Percentiles rank a stretch among this genome's conserved stretches.
These are phyloP conservation scores for Chytriomyces confervae DNA, from an alignment of 192 early-diverging fungal genomes.

Conservation along the genomic window DNA sequence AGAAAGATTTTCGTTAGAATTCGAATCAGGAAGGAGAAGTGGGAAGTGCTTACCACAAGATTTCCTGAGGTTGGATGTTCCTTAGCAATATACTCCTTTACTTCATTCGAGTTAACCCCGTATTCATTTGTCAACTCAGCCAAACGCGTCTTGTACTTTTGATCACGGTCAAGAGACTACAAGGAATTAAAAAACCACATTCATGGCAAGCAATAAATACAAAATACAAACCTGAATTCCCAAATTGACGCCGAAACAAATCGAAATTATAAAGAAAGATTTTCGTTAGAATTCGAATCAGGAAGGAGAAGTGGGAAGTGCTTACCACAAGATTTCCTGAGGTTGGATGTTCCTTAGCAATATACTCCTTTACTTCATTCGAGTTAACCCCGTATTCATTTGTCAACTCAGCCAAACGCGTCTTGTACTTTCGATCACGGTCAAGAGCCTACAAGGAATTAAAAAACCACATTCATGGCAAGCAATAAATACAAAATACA, in stretches of 20 bases:
- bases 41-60: background rate
- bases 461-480: background rate
- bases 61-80: background rate
- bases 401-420: background rate
- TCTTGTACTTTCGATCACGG: background rate
- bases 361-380: constrained; percentile 4
- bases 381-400: background rate
- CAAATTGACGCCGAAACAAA: background rate
- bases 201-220: background rate
- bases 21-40: too few species aligned
- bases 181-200: background rate
- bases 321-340: constrained; percentile 6
- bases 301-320: too few species aligned
- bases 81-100: background rate
- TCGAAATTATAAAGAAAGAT: too few species aligned
- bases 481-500: constrained; percentile 1
- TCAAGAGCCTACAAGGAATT: background rate
- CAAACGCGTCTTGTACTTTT: background rate
- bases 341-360: background rate
- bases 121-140: background rate
- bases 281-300: too few species aligned
- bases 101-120: too few species aligned
- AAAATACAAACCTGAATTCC: background rate
- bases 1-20: too few species aligned
- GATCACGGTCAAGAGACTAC: background rate